Evolutionary conservation across 495 filamentous ascomycete species (phyloP), one percentile per base, ranked within the genome.

Genomic region (Daldinia childiae): DNA sequence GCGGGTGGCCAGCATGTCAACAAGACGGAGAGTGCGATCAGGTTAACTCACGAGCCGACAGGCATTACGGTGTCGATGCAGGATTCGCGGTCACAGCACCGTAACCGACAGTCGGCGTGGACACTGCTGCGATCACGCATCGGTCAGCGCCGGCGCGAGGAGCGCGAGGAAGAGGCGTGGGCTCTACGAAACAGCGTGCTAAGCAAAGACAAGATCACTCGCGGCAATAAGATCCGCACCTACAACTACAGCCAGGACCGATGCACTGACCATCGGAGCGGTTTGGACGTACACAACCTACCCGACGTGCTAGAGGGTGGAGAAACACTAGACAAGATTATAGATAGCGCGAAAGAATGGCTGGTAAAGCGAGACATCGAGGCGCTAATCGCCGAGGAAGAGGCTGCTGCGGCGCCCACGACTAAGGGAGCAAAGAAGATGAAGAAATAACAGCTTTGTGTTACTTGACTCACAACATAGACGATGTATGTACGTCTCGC

Each of bases 1-100:
- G 94, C 95, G 2, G 95, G 95, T 17, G 95, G 95, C 6, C 95
- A 99, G 82, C 96, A 98, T 78, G 95, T 99, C 76, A 99, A 99
- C 79, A 98, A 92, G 69, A 99, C 95, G 1, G 96, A 98, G 79
- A 97, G 93, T 36, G 95, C 95, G 17, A 92, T 99, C 68, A 90
- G 95, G 17, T 83, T 99, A 62, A 97, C 94, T 11, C 96, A 99
- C 86, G 84, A 93, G 12, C 96, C 95, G 9, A 97, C 94, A 0
- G 89, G 88, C 38, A 93, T 88, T 7, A 87, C 92, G 27, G 94
- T 98, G 11, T 90, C 89, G 48, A 97, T 98, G 83, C 95, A 99
- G 76, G 95, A 98, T 76, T 90, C 88, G 36, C 86, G 95, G 66
- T 96, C 92, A n/a, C 95, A 99, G 80, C 89, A 91, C 34, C 86